A percentile compares a stretch with the other conserved stretches of the same genome.
phyloP scores from a whole-genome alignment of 306 rosid species.

The Hippophae rhamnoides region DNA sequence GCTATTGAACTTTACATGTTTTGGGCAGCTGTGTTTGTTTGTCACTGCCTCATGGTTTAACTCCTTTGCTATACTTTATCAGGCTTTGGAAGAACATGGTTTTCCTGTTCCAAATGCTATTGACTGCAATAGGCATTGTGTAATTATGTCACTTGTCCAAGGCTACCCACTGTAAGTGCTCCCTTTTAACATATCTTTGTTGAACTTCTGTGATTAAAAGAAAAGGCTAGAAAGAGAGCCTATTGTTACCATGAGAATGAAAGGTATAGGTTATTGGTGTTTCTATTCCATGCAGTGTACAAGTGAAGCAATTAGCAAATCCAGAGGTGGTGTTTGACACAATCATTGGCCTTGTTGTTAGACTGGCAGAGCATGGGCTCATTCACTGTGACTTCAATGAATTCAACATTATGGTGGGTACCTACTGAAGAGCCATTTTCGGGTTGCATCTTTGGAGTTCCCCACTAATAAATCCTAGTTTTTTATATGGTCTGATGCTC shows the following conservation, averaged over 20 bases:
- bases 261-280: no score
- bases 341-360: slow-evolving; percentile 60
- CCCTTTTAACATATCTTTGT: slow-evolving; percentile 7
- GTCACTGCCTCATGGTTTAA: slow-evolving; percentile 6
- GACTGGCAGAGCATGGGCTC: slow-evolving; percentile 84
- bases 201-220: no score
- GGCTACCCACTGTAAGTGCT: slow-evolving; percentile 82
- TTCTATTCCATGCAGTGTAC: slow-evolving; percentile 50
- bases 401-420: slow-evolving; percentile 81
- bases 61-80: slow-evolving; percentile 17
- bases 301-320: slow-evolving; percentile 78
- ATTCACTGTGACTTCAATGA: slow-evolving; percentile 96
- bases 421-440: neutral
- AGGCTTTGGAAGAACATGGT: slow-evolving; percentile 80
- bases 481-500: neutral
- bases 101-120: slow-evolving; percentile 82
- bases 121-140: slow-evolving; percentile 83
- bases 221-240: no score
- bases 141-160: slow-evolving; percentile 81
- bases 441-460: neutral
- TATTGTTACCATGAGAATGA: no score
- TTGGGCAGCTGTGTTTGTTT: neutral
- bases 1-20: slow-evolving; percentile 1
- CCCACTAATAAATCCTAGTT: neutral
- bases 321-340: slow-evolving; percentile 73